These are phyloP conservation scores for Cutaneotrichosporon curvatum DNA, from an alignment of 1,284 basidiomycete genomes.

Conservation along the genomic window DNA sequence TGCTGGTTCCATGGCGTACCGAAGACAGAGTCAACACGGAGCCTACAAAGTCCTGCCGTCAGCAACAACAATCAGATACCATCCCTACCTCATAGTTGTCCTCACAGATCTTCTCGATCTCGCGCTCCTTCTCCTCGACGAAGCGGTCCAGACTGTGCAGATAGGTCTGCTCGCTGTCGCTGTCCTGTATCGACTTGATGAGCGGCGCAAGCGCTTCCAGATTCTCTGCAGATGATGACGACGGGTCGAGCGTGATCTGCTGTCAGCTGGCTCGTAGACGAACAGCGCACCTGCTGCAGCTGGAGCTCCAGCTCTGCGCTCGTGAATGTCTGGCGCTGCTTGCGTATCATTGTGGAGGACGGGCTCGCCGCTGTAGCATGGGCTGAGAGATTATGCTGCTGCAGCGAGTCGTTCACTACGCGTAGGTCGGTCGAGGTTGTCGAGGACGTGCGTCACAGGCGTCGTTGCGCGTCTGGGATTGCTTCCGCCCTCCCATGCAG, in stretches of 20 bases:
- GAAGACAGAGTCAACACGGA: conserved; percentile 92
- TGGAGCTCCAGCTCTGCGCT: conserved; percentile 45
- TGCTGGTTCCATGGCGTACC: conserved; percentile 65
- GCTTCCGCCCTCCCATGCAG: too few species aligned
- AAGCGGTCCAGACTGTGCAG: conserved; percentile 77
- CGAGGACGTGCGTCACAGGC: too few species aligned
- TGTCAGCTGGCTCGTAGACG: neutral
- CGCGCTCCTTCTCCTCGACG: conserved; percentile 85
- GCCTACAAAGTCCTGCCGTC: conserved; percentile 72
- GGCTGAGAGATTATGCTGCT: too few species aligned
- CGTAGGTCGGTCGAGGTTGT: neutral
- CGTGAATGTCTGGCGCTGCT: conserved; percentile 40
- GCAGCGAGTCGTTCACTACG: too few species aligned
- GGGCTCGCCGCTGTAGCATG: neutral
- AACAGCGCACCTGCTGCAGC: conserved; percentile 38
- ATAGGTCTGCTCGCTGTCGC: conserved; percentile 83
- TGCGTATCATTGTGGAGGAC: conserved; percentile 32
- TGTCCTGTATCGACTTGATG: conserved; percentile 86
- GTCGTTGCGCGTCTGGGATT: too few species aligned
- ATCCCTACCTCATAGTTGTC: conserved; percentile 72
- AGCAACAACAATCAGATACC: neutral
- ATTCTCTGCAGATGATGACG: conserved; percentile 56
- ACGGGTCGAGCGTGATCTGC: conserved; percentile 42
- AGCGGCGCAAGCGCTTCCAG: conserved; percentile 86
- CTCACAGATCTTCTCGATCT: conserved; percentile 92